phyloP scores from a whole-genome alignment of 73 alveolate genomes.

The Urostyla sp. region DNA sequence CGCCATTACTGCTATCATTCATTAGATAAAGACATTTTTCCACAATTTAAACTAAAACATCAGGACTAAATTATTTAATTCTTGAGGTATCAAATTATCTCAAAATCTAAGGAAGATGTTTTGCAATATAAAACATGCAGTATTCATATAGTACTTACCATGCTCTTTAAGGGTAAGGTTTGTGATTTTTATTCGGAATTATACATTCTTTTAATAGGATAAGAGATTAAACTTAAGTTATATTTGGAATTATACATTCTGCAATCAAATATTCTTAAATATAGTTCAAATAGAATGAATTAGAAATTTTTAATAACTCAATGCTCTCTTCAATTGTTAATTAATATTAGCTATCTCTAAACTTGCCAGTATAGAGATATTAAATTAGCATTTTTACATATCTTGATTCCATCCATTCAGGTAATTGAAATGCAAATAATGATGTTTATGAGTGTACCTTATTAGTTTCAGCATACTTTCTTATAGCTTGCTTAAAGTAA shows the following conservation, averaged over 20 bases:
- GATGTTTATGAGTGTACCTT: neutral
- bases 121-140: neutral
- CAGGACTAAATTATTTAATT: neutral
- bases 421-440: constrained; percentile 11
- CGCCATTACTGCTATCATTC: constrained; percentile 18
- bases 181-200: neutral
- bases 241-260: constrained; percentile 19
- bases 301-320: constrained; percentile 7
- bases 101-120: constrained; percentile 16
- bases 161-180: constrained; percentile 2
- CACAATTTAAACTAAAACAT: neutral
- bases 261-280: constrained; percentile 41
- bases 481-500: constrained; percentile 26
- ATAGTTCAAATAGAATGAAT: constrained; percentile 20
- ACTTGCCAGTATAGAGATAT: constrained; percentile 35
- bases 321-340: neutral
- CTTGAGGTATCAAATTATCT: constrained; percentile 3
- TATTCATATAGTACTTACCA: constrained; percentile 19
- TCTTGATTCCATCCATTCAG: constrained; percentile 32
- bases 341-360: constrained; percentile 1
- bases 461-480: neutral
- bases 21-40: constrained; percentile 14
- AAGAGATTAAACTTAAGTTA: constrained; percentile 14
- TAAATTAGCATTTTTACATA: constrained; percentile 13
- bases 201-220: constrained; percentile 20